Base-by-base conservation (phyloP, 768 basidiomycete genomes). In the Amanita thiersii region DNA sequence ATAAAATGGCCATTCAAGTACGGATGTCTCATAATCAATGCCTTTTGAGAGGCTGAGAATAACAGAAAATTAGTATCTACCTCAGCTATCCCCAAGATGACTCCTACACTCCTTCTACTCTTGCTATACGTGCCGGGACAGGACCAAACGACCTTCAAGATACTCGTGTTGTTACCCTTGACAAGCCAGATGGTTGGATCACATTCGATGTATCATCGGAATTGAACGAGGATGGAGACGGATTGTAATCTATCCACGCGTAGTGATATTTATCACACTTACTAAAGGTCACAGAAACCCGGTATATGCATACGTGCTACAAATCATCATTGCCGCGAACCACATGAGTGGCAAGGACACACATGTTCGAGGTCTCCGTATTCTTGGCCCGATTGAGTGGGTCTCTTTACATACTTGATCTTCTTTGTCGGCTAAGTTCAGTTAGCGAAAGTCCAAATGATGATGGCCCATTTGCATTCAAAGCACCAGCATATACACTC, bases 331-430 rank as follows among this genome's bases (percentile, higher is more conserved):
- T 37, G 70, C 91, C 10, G 80, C 85, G 15, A 99, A 98, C 56
- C 92, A 98, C 56, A 85, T 96, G 82, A 97, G 93, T 52, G 96
- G 96, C 4, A 98, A 98, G 57, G 96, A 99, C 61, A 98, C 96
- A 6, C 96, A 99, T 63, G 87, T 99, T 12, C 79, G 96, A 9
- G 93, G 94, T 3, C 61, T 98, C 29, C 79, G 72, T 25, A 73
- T 97, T n/a, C 76, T 90, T 40, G 94, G 91, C 0, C 86, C 90
- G 2, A 60, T 79, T 5, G 85, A 84, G 93, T 93, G 56, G 40
- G 59, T 55, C 40, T 37, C 11, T 33, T 18, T 1, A 39, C 39
- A 82, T 81, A 35, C 88, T 8, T 6, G 10, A 26, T 34, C 24
- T 5, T 42, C 8, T 19, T 6, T 5, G n/a, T 25, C n/a, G n/a